Evolutionary conservation across 495 filamentous ascomycete genomes (phyloP), one percentile per base, ranked within the genome.

Genomic region (Hypoxylon trugodes): DNA sequence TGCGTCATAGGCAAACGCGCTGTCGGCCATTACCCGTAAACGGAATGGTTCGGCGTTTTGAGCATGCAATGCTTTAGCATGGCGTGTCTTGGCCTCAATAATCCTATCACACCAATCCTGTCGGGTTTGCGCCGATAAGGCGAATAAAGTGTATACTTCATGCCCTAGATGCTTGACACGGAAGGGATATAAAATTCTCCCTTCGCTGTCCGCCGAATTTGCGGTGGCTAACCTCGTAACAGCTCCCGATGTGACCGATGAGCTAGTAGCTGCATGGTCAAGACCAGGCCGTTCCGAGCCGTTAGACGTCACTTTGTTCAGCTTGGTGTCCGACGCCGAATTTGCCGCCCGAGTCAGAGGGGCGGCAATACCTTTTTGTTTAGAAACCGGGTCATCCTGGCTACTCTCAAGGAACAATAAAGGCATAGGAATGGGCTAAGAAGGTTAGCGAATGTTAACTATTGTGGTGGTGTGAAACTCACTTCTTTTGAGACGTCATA

Each of bases 41-140:
- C 92, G 84, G 83, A 99, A 99, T 1, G 95, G 95, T 75, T 99
- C 95, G 0, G 95, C 94, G 72, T 97, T 96, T 72, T 98, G 96
- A 0, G 90, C 86, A 73, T 91, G 90, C 6, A 98, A 79, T 12
- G 92, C 89, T 2, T 90, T 86, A 5, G 96, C 95, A 75, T 98
- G 93, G 50, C 88, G 86, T 3, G 92, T 96, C 77, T 99, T 98
- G 6, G 95, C 95, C 66, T 95, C 89, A 22, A 93, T 87, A 66
- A 99, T 96, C 76, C 92, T 96, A 28, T 89, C 85, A 66, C 92
- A 96, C 95, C 95, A 99, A 16, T 96, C 91, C 55, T 86, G 81
- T 42, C 95, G 84, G 59, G 87, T 89, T 53, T 87, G 81, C 1
- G 87, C 82, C 1, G 84, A 86, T 22, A 87, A 83, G 1, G 94